phyloP scores from a whole-genome alignment of 768 basidiomycete species.

The Pleurotus ostreatus region DNA sequence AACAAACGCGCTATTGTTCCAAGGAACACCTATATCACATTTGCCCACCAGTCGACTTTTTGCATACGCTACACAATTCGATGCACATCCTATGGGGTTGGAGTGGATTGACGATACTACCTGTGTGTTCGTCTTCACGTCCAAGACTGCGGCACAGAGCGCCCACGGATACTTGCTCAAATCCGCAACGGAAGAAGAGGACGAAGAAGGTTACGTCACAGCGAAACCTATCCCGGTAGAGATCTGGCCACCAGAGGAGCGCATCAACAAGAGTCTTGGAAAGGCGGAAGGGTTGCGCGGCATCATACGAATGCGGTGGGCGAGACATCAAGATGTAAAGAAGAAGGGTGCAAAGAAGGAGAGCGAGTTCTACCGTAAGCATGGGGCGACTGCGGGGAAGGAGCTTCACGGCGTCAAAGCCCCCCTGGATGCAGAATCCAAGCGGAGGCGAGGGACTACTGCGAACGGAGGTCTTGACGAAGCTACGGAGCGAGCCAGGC shows the following conservation, averaged over 20 bases:
- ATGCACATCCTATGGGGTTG: conserved; percentile 66
- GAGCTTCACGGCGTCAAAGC: conserved; percentile 31
- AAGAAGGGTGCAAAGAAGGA: conserved; percentile 67
- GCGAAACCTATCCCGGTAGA: conserved; percentile 70
- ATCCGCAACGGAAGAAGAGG: conserved; percentile 44
- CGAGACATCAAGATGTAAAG: conserved; percentile 67
- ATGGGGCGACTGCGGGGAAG: conserved; percentile 65
- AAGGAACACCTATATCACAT: conserved; percentile 67
- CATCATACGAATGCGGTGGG: conserved; percentile 72
- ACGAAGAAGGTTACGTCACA: conserved; percentile 53
- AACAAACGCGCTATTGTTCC: conserved; percentile 66
- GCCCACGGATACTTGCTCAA: conserved; percentile 52
- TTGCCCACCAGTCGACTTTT: conserved; percentile 76
- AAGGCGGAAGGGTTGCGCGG: conserved; percentile 67
- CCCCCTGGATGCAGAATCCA: conserved; percentile 29
- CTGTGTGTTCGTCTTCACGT: conserved; percentile 72
- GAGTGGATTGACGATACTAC: conserved; percentile 88
- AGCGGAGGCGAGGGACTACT: conserved; percentile 22
- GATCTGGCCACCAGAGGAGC: conserved; percentile 77
- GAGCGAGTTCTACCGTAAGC: conserved; percentile 77
- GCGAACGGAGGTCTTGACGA: conserved; percentile 28
- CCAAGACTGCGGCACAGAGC: conserved; percentile 46
- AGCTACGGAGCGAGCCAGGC: conserved; percentile 31
- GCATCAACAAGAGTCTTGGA: conserved; percentile 69
- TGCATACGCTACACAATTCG: conserved; percentile 78